Evolutionary conservation across 2,329 filamentous ascomycete genomes (phyloP), one percentile per base, ranked within the genome.

Genomic region (Paecilomyces sp.): DNA sequence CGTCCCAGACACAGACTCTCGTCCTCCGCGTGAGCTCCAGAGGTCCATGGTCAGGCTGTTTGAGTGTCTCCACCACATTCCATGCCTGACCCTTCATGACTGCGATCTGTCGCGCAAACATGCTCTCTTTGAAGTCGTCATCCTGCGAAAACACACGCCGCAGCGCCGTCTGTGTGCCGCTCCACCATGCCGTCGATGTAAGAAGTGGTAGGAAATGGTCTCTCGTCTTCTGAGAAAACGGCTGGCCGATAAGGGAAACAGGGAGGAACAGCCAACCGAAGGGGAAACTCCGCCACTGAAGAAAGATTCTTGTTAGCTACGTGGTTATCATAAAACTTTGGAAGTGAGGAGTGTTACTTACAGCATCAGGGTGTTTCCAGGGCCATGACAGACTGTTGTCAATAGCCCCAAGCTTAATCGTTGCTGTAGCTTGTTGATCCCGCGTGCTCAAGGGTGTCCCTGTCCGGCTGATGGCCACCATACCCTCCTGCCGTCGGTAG

Each of bases 1-100:
- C 94, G 70, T 99, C 94, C 94, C 94, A 99, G 12, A 99, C 93
- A 68, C 92, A 96, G 18, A 99, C 93, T 67, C 93, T 87, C 55
- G 91, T 89, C 65, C 94, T 84, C 63, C 94, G 85, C 3, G 94
- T 97, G 57, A 99, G 84, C 76, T 97, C 94, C 18, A 99, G 80
- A 0, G 94, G 94, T 0, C 94, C 94, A 70, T 97, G 93, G 70
- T 97, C 94, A 0, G 86, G 82, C 18, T 90, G 90, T 74, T 99
- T 99, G 62, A 99, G 82, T 0, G 94, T 97, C 78, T 99, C 94
- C 3, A 99, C 94, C 0, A 99, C 94, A 72, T 99, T 99, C 92
- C 94, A 99, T 0, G 94, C 94, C 72, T 99, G 94, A 11, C 94
- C 94, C 76, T 99, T 99, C 91, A 99, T 96, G 61, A 99, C 94